A percentile compares a stretch with the other conserved stretches of the same genome.
Conservation (phyloP, 176 grass and related monocot genomes). For the Elymus sibiricus region DNA sequence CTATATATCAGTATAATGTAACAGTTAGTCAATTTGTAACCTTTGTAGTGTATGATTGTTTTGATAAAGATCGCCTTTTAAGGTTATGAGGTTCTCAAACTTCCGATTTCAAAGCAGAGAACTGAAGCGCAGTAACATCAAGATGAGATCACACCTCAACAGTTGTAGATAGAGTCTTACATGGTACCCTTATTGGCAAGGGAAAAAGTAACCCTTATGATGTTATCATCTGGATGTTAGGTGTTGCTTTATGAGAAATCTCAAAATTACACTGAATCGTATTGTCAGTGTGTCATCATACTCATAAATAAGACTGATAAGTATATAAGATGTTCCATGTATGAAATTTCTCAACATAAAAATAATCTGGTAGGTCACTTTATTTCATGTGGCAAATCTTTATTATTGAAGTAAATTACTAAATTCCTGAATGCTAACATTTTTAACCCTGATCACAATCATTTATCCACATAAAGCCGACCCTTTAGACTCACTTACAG, state of each 20-base stretch:
- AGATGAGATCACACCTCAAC: not conserved
- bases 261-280: not conserved
- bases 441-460: too few relatives aligned
- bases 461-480: too few relatives aligned
- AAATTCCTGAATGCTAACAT: too few relatives aligned
- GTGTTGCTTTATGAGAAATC: conserved; percentile 25
- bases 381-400: too few relatives aligned
- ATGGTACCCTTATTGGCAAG: conserved; percentile 16
- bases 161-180: conserved; percentile 18
- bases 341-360: not conserved
- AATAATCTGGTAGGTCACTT: not conserved
- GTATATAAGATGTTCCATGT: conserved; percentile 9
- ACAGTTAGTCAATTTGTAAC: not conserved
- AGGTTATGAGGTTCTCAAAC: not conserved
- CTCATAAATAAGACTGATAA: conserved; percentile 37
- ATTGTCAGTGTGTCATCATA: conserved; percentile 6
- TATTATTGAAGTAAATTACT: too few relatives aligned
- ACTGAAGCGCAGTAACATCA: conserved; percentile 26
- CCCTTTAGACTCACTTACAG: too few relatives aligned
- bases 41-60: too few relatives aligned
- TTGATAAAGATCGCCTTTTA: not conserved
- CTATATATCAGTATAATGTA: too few relatives aligned
- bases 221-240: conserved; percentile 28
- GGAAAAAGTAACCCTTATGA: not conserved
- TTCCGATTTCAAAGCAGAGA: not conserved